These are phyloP conservation scores for Xylaria sp. DNA, from an alignment of 2,329 filamentous ascomycete species.

Conservation along the genomic window DNA sequence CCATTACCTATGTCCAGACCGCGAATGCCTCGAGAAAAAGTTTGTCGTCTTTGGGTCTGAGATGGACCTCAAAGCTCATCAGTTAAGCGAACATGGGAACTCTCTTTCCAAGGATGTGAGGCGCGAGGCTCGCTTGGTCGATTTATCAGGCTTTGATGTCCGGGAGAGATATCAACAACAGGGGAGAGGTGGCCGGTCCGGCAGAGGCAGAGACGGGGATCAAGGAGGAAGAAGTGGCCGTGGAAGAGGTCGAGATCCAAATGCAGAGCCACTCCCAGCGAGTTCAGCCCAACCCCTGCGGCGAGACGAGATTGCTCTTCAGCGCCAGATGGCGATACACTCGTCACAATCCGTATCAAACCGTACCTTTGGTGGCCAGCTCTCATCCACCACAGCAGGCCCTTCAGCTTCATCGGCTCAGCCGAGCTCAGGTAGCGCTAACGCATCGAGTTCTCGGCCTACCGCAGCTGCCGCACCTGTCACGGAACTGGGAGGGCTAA, in stretches of 20 bases:
- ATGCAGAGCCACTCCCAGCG: conserved; percentile 79
- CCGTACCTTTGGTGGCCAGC: conserved; percentile 85
- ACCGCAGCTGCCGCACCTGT: conserved; percentile 43
- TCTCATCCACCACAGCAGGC: conserved; percentile 67
- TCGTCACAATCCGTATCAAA: conserved; percentile 83
- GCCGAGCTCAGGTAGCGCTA: conserved; percentile 9
- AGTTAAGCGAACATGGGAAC: conserved; percentile 83
- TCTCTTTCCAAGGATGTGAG: conserved; percentile 84
- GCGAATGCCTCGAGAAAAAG: conserved; percentile 94
- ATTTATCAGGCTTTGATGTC: conserved; percentile 87
- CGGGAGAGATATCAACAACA: conserved; percentile 76
- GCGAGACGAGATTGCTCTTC: conserved; percentile 89
- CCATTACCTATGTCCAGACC: conserved; percentile 86
- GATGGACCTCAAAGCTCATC: conserved; percentile 94
- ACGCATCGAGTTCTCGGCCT: conserved; percentile 41
- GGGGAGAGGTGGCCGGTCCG: conserved; percentile 56
- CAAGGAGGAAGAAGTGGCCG: conserved; percentile 57
- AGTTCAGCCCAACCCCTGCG: conserved; percentile 83
- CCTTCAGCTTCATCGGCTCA: conserved; percentile 56
- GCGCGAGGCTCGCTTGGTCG: conserved; percentile 84
- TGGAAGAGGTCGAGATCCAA: conserved; percentile 79
- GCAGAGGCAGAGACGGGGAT: conserved; percentile 54
- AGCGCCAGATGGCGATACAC: conserved; percentile 91
- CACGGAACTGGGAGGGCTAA: conserved; percentile 61
- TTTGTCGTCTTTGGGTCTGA: conserved; percentile 97